phyloP scores from a whole-genome alignment of 169 alveolate species.

The Eimeria brunetti region DNA sequence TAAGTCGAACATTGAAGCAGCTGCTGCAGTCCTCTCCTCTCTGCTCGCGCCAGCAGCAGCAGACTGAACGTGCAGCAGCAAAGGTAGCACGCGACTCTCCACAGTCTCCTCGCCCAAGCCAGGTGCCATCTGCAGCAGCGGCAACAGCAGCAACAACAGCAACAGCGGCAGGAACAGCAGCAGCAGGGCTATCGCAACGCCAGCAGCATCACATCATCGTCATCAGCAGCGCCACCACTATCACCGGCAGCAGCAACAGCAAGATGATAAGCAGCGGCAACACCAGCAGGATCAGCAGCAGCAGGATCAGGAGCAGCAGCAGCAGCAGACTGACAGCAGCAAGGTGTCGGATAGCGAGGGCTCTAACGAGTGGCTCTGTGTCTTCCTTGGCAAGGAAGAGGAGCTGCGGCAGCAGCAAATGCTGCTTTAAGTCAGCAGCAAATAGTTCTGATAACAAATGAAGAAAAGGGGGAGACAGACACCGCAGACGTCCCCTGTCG shows the following conservation, averaged over 20 bases:
- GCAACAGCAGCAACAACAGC: constrained; percentile 17
- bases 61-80: background rate
- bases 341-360: constrained; percentile 45
- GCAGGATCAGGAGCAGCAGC: too few relatives aligned
- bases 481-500: constrained; percentile 30
- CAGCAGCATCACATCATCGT: background rate
- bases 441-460: constrained; percentile 40
- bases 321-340: constrained; percentile 54
- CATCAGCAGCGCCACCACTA: background rate
- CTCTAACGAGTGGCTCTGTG: constrained; percentile 13
- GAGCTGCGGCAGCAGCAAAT: constrained; percentile 71
- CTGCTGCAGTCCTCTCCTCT: constrained; percentile 11
- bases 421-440: constrained; percentile 9
- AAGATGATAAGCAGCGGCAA: background rate
- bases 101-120: constrained; percentile 12
- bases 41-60: background rate
- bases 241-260: background rate
- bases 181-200: constrained; percentile 15
- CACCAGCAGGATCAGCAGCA: too few relatives aligned
- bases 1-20: constrained; percentile 7
- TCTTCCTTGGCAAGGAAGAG: constrained; percentile 65
- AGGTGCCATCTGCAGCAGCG: background rate
- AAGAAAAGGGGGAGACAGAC: background rate
- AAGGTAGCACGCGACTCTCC: background rate
- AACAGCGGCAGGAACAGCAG: constrained; percentile 23